Evolutionary conservation across 73 alveolate species (phyloP), one percentile per base, ranked within the genome.

Genomic region (Paramecium bursaria): DNA sequence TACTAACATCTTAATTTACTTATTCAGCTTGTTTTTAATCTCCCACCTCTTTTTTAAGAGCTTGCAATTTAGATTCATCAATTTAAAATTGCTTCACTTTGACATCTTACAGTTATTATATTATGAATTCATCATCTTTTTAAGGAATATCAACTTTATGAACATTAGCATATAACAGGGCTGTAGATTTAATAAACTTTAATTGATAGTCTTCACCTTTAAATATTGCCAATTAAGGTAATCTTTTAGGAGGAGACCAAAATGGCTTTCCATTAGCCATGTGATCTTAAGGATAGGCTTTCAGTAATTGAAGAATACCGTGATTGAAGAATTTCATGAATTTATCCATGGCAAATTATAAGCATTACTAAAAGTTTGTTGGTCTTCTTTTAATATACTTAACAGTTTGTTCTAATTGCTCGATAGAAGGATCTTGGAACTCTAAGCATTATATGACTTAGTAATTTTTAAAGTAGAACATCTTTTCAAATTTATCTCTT

Each of bases 201-300:
- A 75, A 17, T 54, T 96, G 95, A 46, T 86, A 85, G n/a, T 49
- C 86, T 76, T 94, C 87, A 1, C 89, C 88, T 85, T 94, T 91
- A 74, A 91, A 96, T 44, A 93, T 85, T 19, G 86, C 67, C 4
- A 93, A 57, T 29, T 60, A 74, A 27, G 99, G 98, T 3, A 97
- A 96, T 42, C 98, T 87, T 88, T 94, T 96, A 0, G 99, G 99
- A 13, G 91, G 88, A 33, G 98, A 86, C 99, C 98, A 96, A 87
- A 96, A 96, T 54, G 88, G 74, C 48, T 85, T 91, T 22, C 98
- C 98, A 60, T 93, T 96, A 60, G 92, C 95, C 29, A 90, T 86
- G 75, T 93, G 91, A 77, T 96, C 98, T 4, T 89, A 86, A 13
- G 99, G 99, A 79, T 96, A 96, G 1, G 85, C 91, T 29, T 91